Evolutionary conservation across 345 rosid species (phyloP), one percentile per base, ranked within the genome.

Genomic region (Trapa incisa): DNA sequence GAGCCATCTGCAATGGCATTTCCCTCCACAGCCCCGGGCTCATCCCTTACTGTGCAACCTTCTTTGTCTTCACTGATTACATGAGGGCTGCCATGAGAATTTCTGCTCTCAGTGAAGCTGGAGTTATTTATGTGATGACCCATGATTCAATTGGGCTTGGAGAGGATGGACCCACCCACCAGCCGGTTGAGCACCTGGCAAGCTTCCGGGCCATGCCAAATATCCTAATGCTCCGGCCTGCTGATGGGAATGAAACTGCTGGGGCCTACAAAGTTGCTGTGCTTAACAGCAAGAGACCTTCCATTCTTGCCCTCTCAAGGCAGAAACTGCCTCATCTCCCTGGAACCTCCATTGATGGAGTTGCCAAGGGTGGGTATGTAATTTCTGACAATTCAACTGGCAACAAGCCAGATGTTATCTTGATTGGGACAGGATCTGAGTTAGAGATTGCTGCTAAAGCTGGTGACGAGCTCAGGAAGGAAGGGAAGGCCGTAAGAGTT

Each of bases 151-250:
- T 95, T 73, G 99, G 99, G 74, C 96, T 95, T 12, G 99, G 99
- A 65, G 99, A 95, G 76, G 99, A 95, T 70, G 99, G 99, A 67
- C 99, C 99, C 45, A 95, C 99, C 69, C 99, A 91, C 78, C 99
- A 95, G 77, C 97, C 99, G 42, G 79, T 95, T 45, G 99, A 95
- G 75, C 97, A 95, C 85, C 22, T 95, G 58, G 96, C 99, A 8
- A 95, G 99, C 72, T 91, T 95, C 92, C 96, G 99, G 62, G 99
- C 99, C 45, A 95, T 95, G 97, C 98, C 99, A 54, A 95, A 91
- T 80, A 73, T 82, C 42, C 75, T 95, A 53, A 95, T 95, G 99
- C 83, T 95, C 77, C 97, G 99, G 60, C 99, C 99, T 15, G 99
- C 99, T 69, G 99, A 95, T 38, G 99, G 97, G 57, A 95, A 86